These are phyloP conservation scores for Protomyces inundatus DNA, from an alignment of 1,139 yeast species.

Conservation along the genomic window DNA sequence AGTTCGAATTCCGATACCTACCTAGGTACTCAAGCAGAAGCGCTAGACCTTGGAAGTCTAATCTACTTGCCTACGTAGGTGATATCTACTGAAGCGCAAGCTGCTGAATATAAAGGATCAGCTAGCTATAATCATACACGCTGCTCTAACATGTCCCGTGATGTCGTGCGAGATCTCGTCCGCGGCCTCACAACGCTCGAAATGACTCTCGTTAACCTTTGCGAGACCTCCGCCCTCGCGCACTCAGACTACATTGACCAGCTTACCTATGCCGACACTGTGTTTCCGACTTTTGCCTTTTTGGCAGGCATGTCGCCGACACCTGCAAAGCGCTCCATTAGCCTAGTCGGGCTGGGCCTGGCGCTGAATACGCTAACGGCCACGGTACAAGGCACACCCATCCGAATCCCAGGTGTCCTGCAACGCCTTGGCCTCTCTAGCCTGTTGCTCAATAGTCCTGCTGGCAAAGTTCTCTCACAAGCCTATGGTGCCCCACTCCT, in stretches of 20 bases:
- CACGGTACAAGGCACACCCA: background rate
- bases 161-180: background rate
- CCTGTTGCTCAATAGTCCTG: background rate
- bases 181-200: conserved; percentile 8
- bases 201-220: conserved; percentile 4
- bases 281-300: conserved; percentile 7
- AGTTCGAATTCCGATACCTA: no score
- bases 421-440: conserved; percentile 5
- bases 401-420: conserved; percentile 4
- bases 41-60: no score
- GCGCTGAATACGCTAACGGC: background rate
- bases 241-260: conserved; percentile 13
- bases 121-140: no score
- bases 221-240: background rate
- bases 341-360: conserved; percentile 11
- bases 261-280: conserved; percentile 9
- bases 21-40: no score
- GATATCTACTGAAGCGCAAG: no score
- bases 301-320: conserved; percentile 10
- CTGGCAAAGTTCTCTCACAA: background rate
- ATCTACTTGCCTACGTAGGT: no score
- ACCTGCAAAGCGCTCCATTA: background rate
- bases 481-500: background rate
- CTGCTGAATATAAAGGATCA: no score
- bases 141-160: background rate